A percentile compares a stretch with the other conserved stretches of the same genome.
These are phyloP conservation scores for Castanospermum australe DNA, from an alignment of 306 rosid genomes.

Conservation along the genomic window DNA sequence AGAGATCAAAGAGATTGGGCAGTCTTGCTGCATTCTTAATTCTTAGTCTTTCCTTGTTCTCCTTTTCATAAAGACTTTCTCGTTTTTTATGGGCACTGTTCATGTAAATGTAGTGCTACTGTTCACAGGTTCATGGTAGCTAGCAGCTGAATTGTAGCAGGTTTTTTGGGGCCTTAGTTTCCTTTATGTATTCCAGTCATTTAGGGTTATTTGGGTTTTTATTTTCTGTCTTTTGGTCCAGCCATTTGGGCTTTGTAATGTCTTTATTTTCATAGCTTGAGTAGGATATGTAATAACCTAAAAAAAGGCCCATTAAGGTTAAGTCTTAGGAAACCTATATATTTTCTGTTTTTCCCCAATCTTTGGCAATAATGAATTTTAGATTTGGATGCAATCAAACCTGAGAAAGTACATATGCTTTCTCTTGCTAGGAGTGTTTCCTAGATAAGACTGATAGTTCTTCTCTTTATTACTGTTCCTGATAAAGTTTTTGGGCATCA, in stretches of 20 bases:
- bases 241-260: background rate
- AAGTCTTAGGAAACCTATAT: background rate
- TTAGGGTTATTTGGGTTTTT: background rate
- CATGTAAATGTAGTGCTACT: background rate
- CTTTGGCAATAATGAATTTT: background rate
- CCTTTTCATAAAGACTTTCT: background rate
- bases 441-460: background rate
- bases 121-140: background rate
- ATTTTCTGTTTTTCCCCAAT: background rate
- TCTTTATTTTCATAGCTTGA: background rate
- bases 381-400: background rate
- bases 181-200: too few species aligned
- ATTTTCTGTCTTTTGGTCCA: background rate
- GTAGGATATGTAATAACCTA: background rate
- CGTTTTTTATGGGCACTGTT: background rate
- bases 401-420: background rate
- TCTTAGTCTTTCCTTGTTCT: background rate
- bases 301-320: background rate
- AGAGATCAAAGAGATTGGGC: constrained; percentile 8
- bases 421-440: background rate
- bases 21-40: background rate
- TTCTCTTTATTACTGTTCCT: background rate
- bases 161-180: background rate
- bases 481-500: background rate
- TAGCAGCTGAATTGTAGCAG: background rate